These are phyloP conservation scores for Sporothrix globosa DNA, from an alignment of 2,329 filamentous ascomycete genomes.

Conservation along the genomic window DNA sequence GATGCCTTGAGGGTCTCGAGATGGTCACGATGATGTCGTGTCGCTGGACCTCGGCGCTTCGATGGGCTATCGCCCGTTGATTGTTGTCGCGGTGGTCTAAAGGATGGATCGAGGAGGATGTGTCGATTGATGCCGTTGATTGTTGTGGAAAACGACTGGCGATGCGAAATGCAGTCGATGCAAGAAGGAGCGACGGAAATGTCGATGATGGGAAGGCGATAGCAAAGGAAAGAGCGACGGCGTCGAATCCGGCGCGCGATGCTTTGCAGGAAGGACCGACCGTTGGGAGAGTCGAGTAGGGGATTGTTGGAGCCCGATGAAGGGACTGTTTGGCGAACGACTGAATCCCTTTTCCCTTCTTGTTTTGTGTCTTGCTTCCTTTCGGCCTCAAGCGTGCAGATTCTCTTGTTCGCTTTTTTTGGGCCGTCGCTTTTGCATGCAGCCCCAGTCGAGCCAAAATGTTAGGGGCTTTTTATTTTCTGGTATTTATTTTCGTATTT, in stretches of 20 bases:
- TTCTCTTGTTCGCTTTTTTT: constrained; percentile 23
- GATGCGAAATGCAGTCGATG: constrained; percentile 27
- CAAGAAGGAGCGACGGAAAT: constrained; percentile 26
- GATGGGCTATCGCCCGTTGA: not conserved
- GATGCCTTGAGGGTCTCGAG: not conserved
- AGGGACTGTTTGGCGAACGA: constrained; percentile 28
- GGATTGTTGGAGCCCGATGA: constrained; percentile 10
- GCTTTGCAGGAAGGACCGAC: not conserved
- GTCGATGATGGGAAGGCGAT: not conserved
- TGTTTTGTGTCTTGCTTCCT: constrained; percentile 5
- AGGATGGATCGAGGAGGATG: not conserved
- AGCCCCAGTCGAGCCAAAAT: constrained; percentile 27
- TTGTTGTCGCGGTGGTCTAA: not conserved
- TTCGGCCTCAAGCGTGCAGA: constrained; percentile 20
- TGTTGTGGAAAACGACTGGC: constrained; percentile 17
- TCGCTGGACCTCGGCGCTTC: constrained; percentile 5
- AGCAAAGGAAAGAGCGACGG: constrained; percentile 30
- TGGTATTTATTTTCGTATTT: constrained; percentile 33
- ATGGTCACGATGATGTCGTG: not conserved
- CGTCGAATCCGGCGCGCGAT: constrained; percentile 19
- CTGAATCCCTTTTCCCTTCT: constrained; percentile 30
- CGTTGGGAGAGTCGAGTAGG: constrained; percentile 27
- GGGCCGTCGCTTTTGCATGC: constrained; percentile 27
- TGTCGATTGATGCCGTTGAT: constrained; percentile 14
- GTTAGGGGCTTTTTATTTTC: constrained; percentile 25